Conservation (phyloP, 2,329 filamentous ascomycete species). For the Fusarium vanettenii region DNA sequence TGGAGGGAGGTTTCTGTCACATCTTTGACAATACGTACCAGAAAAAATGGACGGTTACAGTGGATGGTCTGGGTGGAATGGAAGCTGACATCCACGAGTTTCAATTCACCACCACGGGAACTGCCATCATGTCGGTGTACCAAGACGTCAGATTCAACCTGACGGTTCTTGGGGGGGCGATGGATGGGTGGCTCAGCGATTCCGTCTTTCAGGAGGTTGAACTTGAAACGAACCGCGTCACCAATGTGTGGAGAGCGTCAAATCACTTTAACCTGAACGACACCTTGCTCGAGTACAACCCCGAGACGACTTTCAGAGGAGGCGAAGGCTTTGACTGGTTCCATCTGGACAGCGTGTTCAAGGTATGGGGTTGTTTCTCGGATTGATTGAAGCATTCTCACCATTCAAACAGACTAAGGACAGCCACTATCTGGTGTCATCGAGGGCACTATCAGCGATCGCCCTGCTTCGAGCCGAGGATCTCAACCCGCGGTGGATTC, state of each 20-base stretch:
- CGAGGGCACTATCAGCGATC: conserved; percentile 45
- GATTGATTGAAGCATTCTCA: background rate
- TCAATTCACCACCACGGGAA: conserved; percentile 33
- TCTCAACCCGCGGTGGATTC: conserved; percentile 47
- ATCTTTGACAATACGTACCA: conserved; percentile 36
- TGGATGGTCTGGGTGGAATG: conserved; percentile 22
- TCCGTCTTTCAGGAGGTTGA: conserved; percentile 40
- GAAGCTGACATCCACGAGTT: conserved; percentile 39
- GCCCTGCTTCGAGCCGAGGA: conserved; percentile 43
- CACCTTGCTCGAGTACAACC: conserved; percentile 31
- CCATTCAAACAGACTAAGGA: conserved; percentile 36
- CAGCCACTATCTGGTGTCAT: conserved; percentile 50
- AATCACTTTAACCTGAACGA: conserved; percentile 36
- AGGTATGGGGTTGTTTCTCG: conserved; percentile 11
- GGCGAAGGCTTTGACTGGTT: conserved; percentile 44
- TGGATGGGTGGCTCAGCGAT: conserved; percentile 38
- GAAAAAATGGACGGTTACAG: conserved; percentile 32
- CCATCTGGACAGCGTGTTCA: conserved; percentile 44
- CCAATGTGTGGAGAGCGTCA: conserved; percentile 41
- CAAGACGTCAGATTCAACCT: conserved; percentile 40
- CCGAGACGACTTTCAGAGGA: conserved; percentile 29
- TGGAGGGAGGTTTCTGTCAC: conserved; percentile 35
- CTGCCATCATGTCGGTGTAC: conserved; percentile 37
- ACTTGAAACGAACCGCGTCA: conserved; percentile 34
- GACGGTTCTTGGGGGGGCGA: conserved; percentile 30